Percentiles rank a stretch among this genome's conserved stretches.
Evolutionary conservation across 352 stramenopile species (phyloP).

Genomic region (Globisporangium megalacanthum): DNA sequence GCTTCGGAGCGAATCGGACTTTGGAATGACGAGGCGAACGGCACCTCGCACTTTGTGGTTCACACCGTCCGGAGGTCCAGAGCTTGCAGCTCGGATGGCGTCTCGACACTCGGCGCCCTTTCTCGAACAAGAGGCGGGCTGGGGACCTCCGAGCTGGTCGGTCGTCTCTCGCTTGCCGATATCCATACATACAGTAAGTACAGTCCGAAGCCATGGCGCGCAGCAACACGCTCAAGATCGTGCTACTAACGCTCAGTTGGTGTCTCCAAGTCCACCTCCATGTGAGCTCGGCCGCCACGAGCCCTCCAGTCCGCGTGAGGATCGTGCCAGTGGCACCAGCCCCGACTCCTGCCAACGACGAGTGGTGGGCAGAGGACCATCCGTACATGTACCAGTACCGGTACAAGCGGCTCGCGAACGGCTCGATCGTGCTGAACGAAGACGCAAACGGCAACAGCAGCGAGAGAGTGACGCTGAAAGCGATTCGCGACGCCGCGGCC

Average conservation of each 20-base stretch:
- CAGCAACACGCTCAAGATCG: neutral
- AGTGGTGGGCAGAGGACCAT: conserved; percentile 46
- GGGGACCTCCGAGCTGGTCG: no score
- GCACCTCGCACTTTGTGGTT: no score
- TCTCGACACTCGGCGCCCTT: conserved; percentile 1
- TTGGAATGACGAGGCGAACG: conserved; percentile 1
- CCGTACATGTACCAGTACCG: conserved; percentile 30
- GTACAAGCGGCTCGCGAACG: conserved; percentile 36
- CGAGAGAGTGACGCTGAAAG: conserved; percentile 1
- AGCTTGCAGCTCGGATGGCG: neutral
- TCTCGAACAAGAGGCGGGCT: neutral
- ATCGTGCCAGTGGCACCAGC: neutral
- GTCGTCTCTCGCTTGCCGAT: no score
- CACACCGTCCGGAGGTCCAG: neutral
- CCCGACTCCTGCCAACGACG: conserved; percentile 9
- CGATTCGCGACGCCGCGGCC: conserved; percentile 1
- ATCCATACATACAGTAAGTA: no score
- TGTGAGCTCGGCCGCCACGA: neutral
- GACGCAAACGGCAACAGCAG: neutral
- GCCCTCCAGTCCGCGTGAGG: neutral
- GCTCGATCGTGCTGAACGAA: conserved; percentile 28
- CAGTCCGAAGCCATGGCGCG: no score
- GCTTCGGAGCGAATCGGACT: conserved; percentile 3
- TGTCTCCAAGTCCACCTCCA: neutral
- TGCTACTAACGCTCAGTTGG: neutral